Evolutionary conservation across 495 filamentous ascomycete species (phyloP).

Genomic region (Aspergillus carlsbadensis): DNA sequence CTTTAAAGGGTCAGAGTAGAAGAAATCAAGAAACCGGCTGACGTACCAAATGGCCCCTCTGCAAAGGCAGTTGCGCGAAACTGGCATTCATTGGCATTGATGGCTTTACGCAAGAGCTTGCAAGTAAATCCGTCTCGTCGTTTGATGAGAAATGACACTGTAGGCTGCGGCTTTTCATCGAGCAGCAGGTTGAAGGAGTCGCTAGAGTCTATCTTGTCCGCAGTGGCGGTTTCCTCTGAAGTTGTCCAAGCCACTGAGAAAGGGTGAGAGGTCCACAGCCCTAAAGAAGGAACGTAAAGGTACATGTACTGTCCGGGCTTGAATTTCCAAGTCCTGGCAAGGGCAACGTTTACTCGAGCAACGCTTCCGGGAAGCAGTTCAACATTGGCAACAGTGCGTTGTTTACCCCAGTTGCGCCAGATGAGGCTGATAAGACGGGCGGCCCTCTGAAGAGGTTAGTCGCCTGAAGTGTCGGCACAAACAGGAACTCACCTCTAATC

Average conservation of each 20-base stretch:
- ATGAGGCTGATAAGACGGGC: conserved; percentile 48
- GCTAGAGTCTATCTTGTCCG: conserved; percentile 32
- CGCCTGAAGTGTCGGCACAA: conserved; percentile 48
- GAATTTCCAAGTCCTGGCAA: conserved; percentile 49
- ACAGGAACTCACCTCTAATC: conserved; percentile 31
- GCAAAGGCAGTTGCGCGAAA: conserved; percentile 49
- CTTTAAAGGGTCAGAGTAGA: conserved; percentile 17
- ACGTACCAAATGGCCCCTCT: conserved; percentile 57
- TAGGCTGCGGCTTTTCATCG: conserved; percentile 31
- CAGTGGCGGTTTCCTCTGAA: conserved; percentile 2
- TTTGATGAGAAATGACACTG: conserved; percentile 54
- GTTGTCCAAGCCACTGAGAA: conserved; percentile 57
- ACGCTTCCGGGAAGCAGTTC: conserved; percentile 53
- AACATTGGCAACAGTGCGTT: conserved; percentile 45
- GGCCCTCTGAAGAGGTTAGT: conserved; percentile 44
- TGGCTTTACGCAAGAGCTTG: conserved; percentile 46
- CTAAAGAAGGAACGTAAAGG: conserved; percentile 52
- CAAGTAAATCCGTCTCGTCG: conserved; percentile 55
- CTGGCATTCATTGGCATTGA: conserved; percentile 34
- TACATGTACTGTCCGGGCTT: conserved; percentile 56
- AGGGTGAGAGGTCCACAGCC: conserved; percentile 55
- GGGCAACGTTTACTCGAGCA: conserved; percentile 47
- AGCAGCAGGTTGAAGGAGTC: conserved; percentile 37
- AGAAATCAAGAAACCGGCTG: not conserved
- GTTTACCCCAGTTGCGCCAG: conserved; percentile 59